Conservation (phyloP, 2,329 filamentous ascomycete genomes). For the Apiospora phragmitis region DNA sequence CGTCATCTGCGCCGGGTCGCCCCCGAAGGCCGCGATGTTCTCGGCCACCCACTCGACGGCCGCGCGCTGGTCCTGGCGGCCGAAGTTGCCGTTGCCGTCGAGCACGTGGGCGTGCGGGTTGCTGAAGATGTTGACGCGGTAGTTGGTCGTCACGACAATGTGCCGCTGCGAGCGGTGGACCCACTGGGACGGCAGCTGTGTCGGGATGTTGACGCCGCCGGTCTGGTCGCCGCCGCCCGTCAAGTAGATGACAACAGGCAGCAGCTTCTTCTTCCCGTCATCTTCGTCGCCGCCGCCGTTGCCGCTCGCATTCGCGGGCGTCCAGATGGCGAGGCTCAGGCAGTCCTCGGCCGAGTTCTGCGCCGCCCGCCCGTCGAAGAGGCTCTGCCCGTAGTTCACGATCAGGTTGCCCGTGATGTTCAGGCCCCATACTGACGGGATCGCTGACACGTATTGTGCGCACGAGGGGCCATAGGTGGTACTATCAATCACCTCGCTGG, state of each 20-base stretch:
- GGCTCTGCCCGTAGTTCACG: slow-evolving; percentile 31
- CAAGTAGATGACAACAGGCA: slow-evolving; percentile 40
- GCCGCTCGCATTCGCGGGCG: neutral
- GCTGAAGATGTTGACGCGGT: slow-evolving; percentile 36
- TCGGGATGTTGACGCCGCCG: slow-evolving; percentile 39
- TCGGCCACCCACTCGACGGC: slow-evolving; percentile 51
- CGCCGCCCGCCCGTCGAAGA: slow-evolving; percentile 20
- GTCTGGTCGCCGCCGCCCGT: slow-evolving; percentile 27
- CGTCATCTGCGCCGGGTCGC: slow-evolving; percentile 42
- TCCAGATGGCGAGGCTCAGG: slow-evolving; percentile 40
- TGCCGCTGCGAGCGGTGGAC: slow-evolving; percentile 24
- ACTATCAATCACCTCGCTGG: slow-evolving; percentile 15
- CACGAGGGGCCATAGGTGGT: slow-evolving; percentile 27
- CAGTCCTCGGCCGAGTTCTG: slow-evolving; percentile 28
- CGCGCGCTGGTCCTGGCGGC: slow-evolving; percentile 49
- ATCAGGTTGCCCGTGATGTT: slow-evolving; percentile 33
- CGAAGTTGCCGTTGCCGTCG: slow-evolving; percentile 40
- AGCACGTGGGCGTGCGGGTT: slow-evolving; percentile 32
- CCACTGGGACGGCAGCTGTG: slow-evolving; percentile 39
- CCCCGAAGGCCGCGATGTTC: slow-evolving; percentile 50
- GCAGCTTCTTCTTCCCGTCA: slow-evolving; percentile 15
- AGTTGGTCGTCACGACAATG: slow-evolving; percentile 43
- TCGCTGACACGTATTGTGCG: slow-evolving; percentile 34
- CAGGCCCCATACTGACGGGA: slow-evolving; percentile 29
- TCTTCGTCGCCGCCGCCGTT: neutral